Percentiles rank a stretch among this genome's conserved stretches.
Evolutionary conservation across 257 asterid species (phyloP).

Genomic region (Penstemon barbatus): DNA sequence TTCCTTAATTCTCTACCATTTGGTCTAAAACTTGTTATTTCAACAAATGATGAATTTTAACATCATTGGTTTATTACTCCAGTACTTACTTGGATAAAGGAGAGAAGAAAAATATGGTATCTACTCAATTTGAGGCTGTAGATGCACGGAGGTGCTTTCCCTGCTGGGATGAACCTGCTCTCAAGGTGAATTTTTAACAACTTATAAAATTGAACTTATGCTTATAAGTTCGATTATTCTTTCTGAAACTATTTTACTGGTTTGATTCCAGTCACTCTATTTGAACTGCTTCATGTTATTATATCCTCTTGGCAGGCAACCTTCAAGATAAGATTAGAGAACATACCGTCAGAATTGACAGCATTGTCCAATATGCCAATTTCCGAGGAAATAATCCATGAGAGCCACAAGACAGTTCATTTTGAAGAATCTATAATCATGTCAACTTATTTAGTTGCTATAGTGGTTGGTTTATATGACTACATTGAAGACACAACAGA

Average conservation of each 20-base stretch:
- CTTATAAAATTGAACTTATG: too few relatives aligned
- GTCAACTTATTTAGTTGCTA: constrained; percentile 47
- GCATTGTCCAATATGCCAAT: constrained; percentile 51
- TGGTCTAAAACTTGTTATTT: not conserved
- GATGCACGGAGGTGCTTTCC: constrained; percentile 50
- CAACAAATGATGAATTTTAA: constrained; percentile 3
- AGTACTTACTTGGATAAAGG: constrained; percentile 43
- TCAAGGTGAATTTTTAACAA: constrained; percentile 26
- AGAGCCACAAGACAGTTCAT: constrained; percentile 33
- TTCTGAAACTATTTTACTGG: not conserved
- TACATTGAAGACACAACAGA: constrained; percentile 37
- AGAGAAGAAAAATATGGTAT: constrained; percentile 43
- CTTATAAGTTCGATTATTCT: not conserved
- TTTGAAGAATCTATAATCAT: constrained; percentile 42
- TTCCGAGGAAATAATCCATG: constrained; percentile 32
- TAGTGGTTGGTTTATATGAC: constrained; percentile 49
- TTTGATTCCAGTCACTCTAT: not conserved
- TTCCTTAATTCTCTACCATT: too few relatives aligned
- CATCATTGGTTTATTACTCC: not conserved
- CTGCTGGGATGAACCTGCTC: constrained; percentile 55
- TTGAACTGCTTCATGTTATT: not conserved
- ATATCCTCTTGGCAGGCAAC: constrained; percentile 35
- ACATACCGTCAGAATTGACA: constrained; percentile 41
- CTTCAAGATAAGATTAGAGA: constrained; percentile 40
- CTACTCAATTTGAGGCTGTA: constrained; percentile 46